phyloP scores from a whole-genome alignment of 23 red algal species.

The Cyanidioschyzon merolae region DNA sequence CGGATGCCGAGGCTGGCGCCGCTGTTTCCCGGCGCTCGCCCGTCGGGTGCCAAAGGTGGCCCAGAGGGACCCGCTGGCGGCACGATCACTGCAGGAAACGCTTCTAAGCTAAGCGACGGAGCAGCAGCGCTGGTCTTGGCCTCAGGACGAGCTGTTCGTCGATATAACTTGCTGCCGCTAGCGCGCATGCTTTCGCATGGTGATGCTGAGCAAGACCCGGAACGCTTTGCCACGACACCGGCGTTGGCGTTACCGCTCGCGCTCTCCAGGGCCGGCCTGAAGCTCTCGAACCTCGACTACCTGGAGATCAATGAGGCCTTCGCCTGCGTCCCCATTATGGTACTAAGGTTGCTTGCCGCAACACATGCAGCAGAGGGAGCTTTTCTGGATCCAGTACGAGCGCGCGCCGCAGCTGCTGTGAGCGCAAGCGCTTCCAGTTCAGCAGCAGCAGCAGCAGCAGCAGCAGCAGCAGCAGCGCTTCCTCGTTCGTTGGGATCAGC shows the following conservation, averaged over 20 bases:
- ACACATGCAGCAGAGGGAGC: neutral
- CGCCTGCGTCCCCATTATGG: constrained; percentile 47
- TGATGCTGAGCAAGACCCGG: constrained; percentile 65
- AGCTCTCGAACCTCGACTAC: constrained; percentile 61
- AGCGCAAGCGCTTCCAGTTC: neutral
- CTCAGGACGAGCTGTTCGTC: constrained; percentile 28
- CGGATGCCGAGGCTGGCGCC: constrained; percentile 23
- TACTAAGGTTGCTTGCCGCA: constrained; percentile 19
- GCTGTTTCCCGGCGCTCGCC: neutral
- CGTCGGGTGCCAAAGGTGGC: neutral
- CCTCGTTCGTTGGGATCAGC: constrained; percentile 19
- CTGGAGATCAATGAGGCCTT: constrained; percentile 98
- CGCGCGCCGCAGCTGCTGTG: neutral
- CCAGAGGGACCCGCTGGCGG: constrained; percentile 26
- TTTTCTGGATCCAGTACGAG: neutral
- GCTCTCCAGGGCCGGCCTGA: constrained; percentile 26
- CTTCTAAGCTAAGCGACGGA: constrained; percentile 78
- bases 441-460: neutral
- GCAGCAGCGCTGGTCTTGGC: constrained; percentile 79
- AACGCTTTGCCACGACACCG: constrained; percentile 68
- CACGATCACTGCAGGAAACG: constrained; percentile 87
- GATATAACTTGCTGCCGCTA: constrained; percentile 32
- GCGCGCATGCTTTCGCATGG: constrained; percentile 46
- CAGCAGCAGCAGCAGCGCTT: neutral
- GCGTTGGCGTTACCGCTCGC: constrained; percentile 62